phyloP scores from a whole-genome alignment of 345 rosid species.

The Hirschfeldia incana region DNA sequence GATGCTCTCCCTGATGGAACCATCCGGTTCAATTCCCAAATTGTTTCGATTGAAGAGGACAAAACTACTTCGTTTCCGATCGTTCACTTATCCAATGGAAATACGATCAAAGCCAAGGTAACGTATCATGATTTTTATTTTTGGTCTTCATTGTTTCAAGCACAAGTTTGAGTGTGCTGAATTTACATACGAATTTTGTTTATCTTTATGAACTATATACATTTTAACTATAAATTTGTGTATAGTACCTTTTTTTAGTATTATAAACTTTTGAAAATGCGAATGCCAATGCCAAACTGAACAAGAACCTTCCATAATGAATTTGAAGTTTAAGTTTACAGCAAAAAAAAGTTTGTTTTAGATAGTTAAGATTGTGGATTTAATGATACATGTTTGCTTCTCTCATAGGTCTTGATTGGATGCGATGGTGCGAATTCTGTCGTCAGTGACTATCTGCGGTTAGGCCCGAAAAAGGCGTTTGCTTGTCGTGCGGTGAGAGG shows the following conservation, averaged over 20 bases:
- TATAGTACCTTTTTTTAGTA: neutral
- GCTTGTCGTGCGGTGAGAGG: slow-evolving; percentile 48
- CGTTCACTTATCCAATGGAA: slow-evolving; percentile 29
- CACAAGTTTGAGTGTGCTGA: neutral
- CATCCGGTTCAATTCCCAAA: slow-evolving; percentile 33
- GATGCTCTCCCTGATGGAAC: slow-evolving; percentile 38
- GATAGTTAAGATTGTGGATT: neutral
- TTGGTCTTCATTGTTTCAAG: neutral
- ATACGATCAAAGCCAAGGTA: slow-evolving; percentile 38
- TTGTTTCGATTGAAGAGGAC: slow-evolving; percentile 24
- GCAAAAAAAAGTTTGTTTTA: neutral
- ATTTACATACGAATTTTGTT: neutral
- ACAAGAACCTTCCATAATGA: neutral
- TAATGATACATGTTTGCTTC: neutral
- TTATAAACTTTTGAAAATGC: neutral
- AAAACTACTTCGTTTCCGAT: slow-evolving; percentile 27
- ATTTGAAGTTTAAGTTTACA: neutral
- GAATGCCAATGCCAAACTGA: neutral
- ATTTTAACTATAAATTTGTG: neutral
- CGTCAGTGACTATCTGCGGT: slow-evolving; percentile 44
- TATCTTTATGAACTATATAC: neutral
- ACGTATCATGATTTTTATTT: neutral
- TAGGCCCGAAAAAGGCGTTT: slow-evolving; percentile 41
- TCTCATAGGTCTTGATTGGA: slow-evolving; percentile 46
- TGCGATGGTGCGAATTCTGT: slow-evolving; percentile 60